Conservation (phyloP, 768 basidiomycete genomes). For the Sporobolomyces roseus region DNA sequence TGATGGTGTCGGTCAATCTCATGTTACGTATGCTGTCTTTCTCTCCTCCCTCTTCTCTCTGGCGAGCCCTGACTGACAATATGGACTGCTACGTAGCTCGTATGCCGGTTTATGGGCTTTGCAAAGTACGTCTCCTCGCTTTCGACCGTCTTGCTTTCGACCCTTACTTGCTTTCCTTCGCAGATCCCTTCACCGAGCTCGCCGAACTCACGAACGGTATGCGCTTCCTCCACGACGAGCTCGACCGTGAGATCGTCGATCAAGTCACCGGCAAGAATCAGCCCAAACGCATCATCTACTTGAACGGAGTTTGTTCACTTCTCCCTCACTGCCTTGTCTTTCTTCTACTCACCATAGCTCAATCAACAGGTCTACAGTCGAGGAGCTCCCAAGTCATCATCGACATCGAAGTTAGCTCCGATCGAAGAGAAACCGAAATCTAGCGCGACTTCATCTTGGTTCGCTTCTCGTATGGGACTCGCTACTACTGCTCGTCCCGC, state of each 20-base stretch:
- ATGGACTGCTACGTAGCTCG: neutral
- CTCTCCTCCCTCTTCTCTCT: neutral
- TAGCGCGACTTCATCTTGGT: too few species aligned
- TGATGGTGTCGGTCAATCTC: conserved; percentile 20
- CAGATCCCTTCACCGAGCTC: conserved; percentile 39
- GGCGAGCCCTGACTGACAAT: neutral
- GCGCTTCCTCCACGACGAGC: conserved; percentile 30
- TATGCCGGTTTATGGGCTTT: conserved; percentile 36
- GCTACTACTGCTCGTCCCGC: too few species aligned
- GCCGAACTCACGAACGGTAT: conserved; percentile 35
- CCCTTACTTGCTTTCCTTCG: too few species aligned
- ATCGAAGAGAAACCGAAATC: too few species aligned
- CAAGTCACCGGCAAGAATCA: conserved; percentile 14
- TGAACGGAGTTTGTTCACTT: conserved; percentile 4
- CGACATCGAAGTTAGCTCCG: too few species aligned
- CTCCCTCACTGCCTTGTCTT: neutral
- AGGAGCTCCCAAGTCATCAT: neutral
- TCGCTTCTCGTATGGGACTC: neutral
- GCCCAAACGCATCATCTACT: conserved; percentile 9
- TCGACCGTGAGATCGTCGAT: conserved; percentile 36
- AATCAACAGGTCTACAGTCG: conserved; percentile 6
- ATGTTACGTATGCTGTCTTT: conserved; percentile 22
- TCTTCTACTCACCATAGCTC: too few species aligned
- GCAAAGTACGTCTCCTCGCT: conserved; percentile 11
- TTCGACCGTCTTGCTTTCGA: neutral